A percentile compares a stretch with the other conserved stretches of the same genome.
These are phyloP conservation scores for Canavalia gladiata DNA, from an alignment of 306 rosid species.

Conservation along the genomic window DNA sequence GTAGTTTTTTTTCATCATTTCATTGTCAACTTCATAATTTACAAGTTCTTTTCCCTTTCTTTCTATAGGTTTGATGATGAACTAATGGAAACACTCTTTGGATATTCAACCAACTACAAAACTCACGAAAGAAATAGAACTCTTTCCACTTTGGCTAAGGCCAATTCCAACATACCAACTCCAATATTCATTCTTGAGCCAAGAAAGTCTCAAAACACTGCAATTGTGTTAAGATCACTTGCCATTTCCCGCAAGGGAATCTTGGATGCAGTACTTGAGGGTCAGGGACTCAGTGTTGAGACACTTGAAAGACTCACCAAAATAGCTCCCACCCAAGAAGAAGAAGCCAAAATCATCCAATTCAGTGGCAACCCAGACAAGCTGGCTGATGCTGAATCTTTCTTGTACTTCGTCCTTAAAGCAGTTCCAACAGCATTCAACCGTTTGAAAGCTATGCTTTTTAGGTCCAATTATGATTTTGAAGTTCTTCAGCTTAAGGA, in stretches of 20 bases:
- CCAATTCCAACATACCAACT: constrained; percentile 55
- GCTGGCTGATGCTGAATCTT: constrained; percentile 84
- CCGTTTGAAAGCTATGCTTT: constrained; percentile 77
- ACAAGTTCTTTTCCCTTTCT: neutral
- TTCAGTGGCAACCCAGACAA: constrained; percentile 69
- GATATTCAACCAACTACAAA: constrained; percentile 59
- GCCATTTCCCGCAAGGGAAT: constrained; percentile 69
- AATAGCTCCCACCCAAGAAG: constrained; percentile 78
- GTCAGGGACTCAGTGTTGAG: constrained; percentile 71
- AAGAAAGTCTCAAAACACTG: constrained; percentile 78
- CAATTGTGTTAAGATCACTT: constrained; percentile 77
- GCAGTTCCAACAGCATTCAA: constrained; percentile 77
- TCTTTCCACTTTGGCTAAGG: constrained; percentile 49
- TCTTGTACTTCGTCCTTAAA: constrained; percentile 73
- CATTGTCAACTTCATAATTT: constrained; percentile 26
- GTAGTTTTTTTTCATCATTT: constrained; percentile 2
- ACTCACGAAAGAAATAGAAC: constrained; percentile 51
- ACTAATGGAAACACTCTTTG: constrained; percentile 83
- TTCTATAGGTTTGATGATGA: constrained; percentile 77
- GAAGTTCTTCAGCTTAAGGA: constrained; percentile 71
- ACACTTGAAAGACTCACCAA: constrained; percentile 82
- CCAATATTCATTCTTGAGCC: constrained; percentile 76
- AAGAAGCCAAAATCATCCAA: constrained; percentile 66
- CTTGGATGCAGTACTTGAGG: constrained; percentile 71
- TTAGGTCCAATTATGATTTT: constrained; percentile 67